These are phyloP conservation scores for Nymphaea thermarum DNA, from an alignment of 164 flowering plant genomes.

Conservation along the genomic window DNA sequence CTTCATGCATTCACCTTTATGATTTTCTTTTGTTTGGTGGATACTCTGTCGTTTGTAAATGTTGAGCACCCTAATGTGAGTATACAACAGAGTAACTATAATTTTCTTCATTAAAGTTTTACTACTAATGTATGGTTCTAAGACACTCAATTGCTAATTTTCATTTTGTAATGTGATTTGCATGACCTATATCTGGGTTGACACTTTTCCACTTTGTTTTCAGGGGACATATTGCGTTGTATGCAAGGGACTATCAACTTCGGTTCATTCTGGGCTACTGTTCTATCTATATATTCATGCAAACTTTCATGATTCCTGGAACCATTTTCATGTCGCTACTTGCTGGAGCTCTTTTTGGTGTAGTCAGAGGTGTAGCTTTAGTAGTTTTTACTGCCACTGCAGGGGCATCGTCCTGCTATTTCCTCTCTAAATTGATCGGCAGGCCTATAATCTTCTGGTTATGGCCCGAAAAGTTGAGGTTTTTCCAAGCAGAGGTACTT, in stretches of 20 bases:
- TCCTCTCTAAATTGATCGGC: constrained; percentile 88
- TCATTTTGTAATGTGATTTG: too few species aligned
- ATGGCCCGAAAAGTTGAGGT: constrained; percentile 90
- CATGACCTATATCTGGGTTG: too few species aligned
- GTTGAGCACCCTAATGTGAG: too few species aligned
- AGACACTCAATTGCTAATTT: too few species aligned
- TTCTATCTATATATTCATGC: constrained; percentile 95
- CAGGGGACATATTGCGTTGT: constrained; percentile 76
- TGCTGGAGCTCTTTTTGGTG: constrained; percentile 98
- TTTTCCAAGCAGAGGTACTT: constrained; percentile 84
- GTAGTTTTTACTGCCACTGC: constrained; percentile 94
- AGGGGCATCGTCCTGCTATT: constrained; percentile 89
- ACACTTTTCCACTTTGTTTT: background rate
- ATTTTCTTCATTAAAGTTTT: too few species aligned
- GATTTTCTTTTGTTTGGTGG: too few species aligned
- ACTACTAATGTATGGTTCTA: too few species aligned
- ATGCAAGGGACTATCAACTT: constrained; percentile 59
- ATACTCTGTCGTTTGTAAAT: too few species aligned
- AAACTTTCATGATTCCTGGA: constrained; percentile 99
- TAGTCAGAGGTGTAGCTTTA: constrained; percentile 58
- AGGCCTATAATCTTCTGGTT: constrained; percentile 78
- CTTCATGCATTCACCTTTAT: too few species aligned
- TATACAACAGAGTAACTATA: too few species aligned
- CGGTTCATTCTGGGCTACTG: constrained; percentile 90
- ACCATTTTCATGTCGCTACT: constrained; percentile 96